Conservation (phyloP, 2,329 filamentous ascomycete species). For the Emmonsiellopsis sp. region DNA sequence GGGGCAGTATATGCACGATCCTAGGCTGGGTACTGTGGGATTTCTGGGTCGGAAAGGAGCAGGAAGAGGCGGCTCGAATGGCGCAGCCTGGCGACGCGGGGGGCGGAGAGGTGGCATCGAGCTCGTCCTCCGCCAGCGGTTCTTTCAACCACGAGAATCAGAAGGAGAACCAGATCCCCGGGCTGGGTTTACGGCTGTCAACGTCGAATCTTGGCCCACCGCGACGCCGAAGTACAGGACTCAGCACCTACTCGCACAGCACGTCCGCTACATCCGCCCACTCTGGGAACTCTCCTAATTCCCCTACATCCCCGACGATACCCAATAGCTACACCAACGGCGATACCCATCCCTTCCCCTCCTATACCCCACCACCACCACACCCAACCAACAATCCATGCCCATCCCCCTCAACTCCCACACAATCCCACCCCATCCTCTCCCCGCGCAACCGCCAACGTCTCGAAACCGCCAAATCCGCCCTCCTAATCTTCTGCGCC, state of each 20-base stretch:
- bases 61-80: constrained; percentile 37
- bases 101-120: constrained; percentile 13
- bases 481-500: constrained; percentile 84
- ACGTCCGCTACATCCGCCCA: constrained; percentile 49
- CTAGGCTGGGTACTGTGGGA: constrained; percentile 89
- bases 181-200: constrained; percentile 36
- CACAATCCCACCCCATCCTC: constrained; percentile 29
- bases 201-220: constrained; percentile 26
- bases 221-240: constrained; percentile 19
- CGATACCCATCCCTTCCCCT: constrained; percentile 18
- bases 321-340: constrained; percentile 14
- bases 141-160: constrained; percentile 15
- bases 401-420: constrained; percentile 21
- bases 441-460: constrained; percentile 53
- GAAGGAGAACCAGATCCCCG: constrained; percentile 27
- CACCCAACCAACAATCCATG: constrained; percentile 6
- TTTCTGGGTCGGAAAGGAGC: constrained; percentile 70
- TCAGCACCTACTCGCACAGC: constrained; percentile 41
- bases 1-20: constrained; percentile 73
- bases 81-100: constrained; percentile 19
- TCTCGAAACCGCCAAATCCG: constrained; percentile 81
- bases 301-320: constrained; percentile 14
- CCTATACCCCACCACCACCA: constrained; percentile 13
- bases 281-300: constrained; percentile 30
- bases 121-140: constrained; percentile 10